phyloP scores from a whole-genome alignment of 2,329 filamentous ascomycete genomes.

The Capronia coronata region DNA sequence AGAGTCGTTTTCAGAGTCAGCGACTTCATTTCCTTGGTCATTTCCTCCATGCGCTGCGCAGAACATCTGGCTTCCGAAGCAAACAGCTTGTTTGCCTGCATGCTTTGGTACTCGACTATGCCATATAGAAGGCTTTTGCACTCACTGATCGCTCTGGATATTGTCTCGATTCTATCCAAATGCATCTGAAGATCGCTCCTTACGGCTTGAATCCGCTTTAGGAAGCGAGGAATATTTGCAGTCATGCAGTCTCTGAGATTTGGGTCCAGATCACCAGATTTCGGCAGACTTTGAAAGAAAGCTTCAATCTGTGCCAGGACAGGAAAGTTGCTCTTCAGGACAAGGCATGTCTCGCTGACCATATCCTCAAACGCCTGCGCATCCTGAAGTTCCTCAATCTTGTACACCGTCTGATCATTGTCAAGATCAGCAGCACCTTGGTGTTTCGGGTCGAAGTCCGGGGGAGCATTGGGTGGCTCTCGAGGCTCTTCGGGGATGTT shows the following conservation, averaged over 20 bases:
- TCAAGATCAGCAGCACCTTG: neutral
- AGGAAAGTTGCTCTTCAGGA: conserved; percentile 32
- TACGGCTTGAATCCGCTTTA: conserved; percentile 21
- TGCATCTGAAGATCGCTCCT: conserved; percentile 29
- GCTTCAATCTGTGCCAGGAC: conserved; percentile 30
- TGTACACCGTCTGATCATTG: conserved; percentile 23
- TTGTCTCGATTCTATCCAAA: conserved; percentile 23
- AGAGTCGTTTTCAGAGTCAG: conserved; percentile 30
- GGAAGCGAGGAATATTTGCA: conserved; percentile 23
- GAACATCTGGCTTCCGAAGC: conserved; percentile 27
- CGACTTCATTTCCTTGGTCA: conserved; percentile 30
- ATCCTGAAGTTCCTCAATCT: conserved; percentile 31
- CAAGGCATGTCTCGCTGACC: conserved; percentile 33
- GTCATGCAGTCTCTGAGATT: conserved; percentile 2
- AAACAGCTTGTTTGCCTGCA: conserved; percentile 32
- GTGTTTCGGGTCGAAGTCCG: conserved; percentile 8
- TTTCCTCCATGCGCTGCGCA: conserved; percentile 31
- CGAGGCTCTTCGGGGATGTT: neutral
- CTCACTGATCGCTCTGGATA: conserved; percentile 26
- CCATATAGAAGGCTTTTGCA: conserved; percentile 31
- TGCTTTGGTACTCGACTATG: conserved; percentile 35
- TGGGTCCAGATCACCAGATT: neutral
- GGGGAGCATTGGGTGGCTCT: conserved; percentile 6
- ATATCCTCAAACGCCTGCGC: conserved; percentile 38
- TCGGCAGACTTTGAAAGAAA: conserved; percentile 21